Conservation (phyloP, 2,329 filamentous ascomycete species). For the Colletotrichum shisoi region DNA sequence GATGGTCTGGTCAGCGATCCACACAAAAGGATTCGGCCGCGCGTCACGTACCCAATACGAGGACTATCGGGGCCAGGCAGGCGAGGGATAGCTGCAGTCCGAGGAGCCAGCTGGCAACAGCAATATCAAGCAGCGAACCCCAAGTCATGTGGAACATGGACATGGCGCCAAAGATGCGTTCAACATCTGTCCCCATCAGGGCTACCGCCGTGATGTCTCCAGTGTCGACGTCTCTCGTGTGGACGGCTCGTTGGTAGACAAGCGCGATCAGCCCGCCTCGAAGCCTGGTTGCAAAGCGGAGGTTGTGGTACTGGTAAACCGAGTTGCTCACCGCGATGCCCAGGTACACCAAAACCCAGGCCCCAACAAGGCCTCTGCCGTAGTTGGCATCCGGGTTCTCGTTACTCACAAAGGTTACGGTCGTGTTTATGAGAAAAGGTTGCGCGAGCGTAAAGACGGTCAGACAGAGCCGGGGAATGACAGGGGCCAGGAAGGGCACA, state of each 20-base stretch:
- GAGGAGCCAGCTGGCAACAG: constrained; percentile 46
- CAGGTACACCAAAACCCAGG: constrained; percentile 46
- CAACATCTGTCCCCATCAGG: constrained; percentile 49
- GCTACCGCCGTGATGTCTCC: constrained; percentile 45
- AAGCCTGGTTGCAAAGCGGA: constrained; percentile 42
- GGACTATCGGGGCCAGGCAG: constrained; percentile 43
- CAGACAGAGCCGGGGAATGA: constrained; percentile 43
- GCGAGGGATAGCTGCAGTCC: constrained; percentile 44
- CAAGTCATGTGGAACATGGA: constrained; percentile 44
- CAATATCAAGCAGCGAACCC: constrained; percentile 44
- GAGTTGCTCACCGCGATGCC: constrained; percentile 45
- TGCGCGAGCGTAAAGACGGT: constrained; percentile 46
- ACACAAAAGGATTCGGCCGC: too few species aligned
- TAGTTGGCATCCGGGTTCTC: constrained; percentile 33
- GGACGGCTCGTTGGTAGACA: constrained; percentile 42
- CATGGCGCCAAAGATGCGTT: constrained; percentile 44
- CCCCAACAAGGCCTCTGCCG: constrained; percentile 46
- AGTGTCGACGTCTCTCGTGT: constrained; percentile 41
- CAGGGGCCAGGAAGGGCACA: constrained; percentile 37
- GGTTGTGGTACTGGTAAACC: constrained; percentile 42
- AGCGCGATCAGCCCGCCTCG: constrained; percentile 42
- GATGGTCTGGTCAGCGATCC: too few species aligned
- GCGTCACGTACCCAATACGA: constrained; percentile 38
- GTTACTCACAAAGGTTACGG: constrained; percentile 40
- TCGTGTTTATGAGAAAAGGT: constrained; percentile 45